phyloP scores from a whole-genome alignment of 2,329 filamentous ascomycete species.

The Hymenoscyphus occultus region DNA sequence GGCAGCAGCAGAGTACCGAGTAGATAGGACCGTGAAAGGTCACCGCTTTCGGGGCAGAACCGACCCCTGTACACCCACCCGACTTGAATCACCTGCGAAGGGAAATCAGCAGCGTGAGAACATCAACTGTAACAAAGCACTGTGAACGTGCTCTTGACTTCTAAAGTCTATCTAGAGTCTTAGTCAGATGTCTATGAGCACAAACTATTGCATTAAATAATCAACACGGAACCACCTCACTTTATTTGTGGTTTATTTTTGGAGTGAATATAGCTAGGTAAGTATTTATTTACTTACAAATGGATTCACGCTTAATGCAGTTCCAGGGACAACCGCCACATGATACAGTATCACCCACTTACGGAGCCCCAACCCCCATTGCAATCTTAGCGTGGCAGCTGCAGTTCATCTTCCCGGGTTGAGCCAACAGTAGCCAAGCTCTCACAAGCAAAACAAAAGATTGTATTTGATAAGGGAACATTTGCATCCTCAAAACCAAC shows the following conservation, averaged over 20 bases:
- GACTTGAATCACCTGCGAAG: conserved; percentile 5
- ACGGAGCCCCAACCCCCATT: not conserved
- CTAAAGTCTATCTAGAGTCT: not conserved
- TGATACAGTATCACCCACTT: not conserved
- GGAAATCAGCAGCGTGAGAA: not conserved
- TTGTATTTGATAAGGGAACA: not conserved
- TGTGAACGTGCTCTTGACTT: not conserved
- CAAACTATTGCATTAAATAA: not conserved
- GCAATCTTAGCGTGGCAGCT: not conserved
- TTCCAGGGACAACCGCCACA: not conserved
- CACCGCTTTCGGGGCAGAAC: conserved; percentile 9
- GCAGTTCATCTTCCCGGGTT: not conserved
- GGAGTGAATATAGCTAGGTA: not conserved
- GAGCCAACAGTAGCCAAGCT: not conserved
- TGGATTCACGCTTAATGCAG: not conserved
- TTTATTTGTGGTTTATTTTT: not conserved
- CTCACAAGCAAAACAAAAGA: conserved; percentile 1
- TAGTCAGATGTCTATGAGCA: not conserved
- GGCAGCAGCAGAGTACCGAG: not conserved
- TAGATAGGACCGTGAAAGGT: not conserved
- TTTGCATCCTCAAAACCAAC: not conserved
- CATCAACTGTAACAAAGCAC: conserved; percentile 8
- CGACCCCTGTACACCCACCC: conserved; percentile 5
- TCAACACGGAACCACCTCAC: not conserved
- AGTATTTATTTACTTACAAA: too few relatives aligned